Percentiles rank a stretch among this genome's conserved stretches.
Evolutionary conservation across 2,329 filamentous ascomycete species (phyloP).

Genomic region (Diaporthe nobilis): DNA sequence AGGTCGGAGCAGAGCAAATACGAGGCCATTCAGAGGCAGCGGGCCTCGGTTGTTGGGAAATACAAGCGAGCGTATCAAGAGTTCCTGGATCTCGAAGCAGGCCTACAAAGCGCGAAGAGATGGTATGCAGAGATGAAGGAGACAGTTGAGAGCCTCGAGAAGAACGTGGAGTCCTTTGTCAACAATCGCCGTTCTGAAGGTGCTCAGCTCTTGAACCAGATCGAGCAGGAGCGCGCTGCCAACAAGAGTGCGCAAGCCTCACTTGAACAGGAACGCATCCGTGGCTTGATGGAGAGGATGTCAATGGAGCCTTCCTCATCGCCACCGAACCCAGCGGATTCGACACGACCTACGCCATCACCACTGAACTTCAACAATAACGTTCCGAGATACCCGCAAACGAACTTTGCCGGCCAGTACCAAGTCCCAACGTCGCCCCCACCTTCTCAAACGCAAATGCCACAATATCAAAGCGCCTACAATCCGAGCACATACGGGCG

Average conservation of each 20-base stretch:
- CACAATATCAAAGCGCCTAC: slow-evolving; percentile 64
- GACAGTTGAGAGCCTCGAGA: slow-evolving; percentile 89
- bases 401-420: slow-evolving; percentile 70
- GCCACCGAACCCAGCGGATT: slow-evolving; percentile 52
- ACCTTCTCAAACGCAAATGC: slow-evolving; percentile 59
- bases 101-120: slow-evolving; percentile 86
- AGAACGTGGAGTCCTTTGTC: slow-evolving; percentile 98
- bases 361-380: slow-evolving; percentile 55
- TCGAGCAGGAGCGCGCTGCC: slow-evolving; percentile 82
- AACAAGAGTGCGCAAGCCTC: slow-evolving; percentile 77
- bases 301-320: slow-evolving; percentile 79
- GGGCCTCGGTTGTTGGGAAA: slow-evolving; percentile 83
- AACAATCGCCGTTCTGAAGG: slow-evolving; percentile 94
- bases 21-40: slow-evolving; percentile 86
- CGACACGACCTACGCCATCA: slow-evolving; percentile 53
- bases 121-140: slow-evolving; percentile 98
- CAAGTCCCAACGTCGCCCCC: slow-evolving; percentile 71
- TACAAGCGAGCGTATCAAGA: slow-evolving; percentile 95
- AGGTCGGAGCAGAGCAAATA: slow-evolving; percentile 96
- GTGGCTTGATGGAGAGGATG: slow-evolving; percentile 95
- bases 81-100: slow-evolving; percentile 89
- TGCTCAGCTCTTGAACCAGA: slow-evolving; percentile 88
- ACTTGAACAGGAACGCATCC: slow-evolving; percentile 86
- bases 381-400: slow-evolving; percentile 65
- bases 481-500: slow-evolving; percentile 73